Conservation (phyloP, 164 flowering plant species). For the Amborella trichopoda region DNA sequence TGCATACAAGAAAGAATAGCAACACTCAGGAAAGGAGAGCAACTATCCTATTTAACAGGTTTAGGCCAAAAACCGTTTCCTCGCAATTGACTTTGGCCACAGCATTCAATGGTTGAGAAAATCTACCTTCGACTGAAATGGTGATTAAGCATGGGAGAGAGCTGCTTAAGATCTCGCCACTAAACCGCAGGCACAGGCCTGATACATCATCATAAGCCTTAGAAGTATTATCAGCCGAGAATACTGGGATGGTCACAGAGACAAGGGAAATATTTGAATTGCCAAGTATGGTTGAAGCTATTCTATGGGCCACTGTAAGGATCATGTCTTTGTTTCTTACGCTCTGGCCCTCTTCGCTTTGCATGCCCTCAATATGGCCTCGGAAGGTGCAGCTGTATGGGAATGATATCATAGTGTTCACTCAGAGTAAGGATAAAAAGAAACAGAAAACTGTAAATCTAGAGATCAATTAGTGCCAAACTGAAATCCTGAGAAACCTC, state of each 20-base stretch:
- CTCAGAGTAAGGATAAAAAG: neutral
- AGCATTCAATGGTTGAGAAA: conserved; percentile 50
- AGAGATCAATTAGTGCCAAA: no score
- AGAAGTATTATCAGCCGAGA: conserved; percentile 3
- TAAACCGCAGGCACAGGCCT: conserved; percentile 72
- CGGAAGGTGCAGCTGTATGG: conserved; percentile 56
- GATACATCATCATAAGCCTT: conserved; percentile 58
- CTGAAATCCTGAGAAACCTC: neutral
- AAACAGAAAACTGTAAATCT: no score
- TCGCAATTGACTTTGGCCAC: conserved; percentile 73
- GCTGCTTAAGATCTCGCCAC: conserved; percentile 73
- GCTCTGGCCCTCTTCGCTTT: conserved; percentile 18
- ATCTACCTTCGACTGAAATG: conserved; percentile 59
- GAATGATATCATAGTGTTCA: conserved; percentile 3
- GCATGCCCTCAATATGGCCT: conserved; percentile 48
- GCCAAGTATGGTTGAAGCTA: conserved; percentile 71
- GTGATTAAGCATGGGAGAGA: conserved; percentile 63
- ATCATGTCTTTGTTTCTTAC: conserved; percentile 38
- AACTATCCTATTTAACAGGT: conserved; percentile 71
- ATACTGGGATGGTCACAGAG: conserved; percentile 71
- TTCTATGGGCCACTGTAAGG: conserved; percentile 55
- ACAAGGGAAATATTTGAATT: conserved; percentile 65
- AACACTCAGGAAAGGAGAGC: conserved; percentile 28
- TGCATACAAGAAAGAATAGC: neutral
- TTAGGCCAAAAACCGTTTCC: conserved; percentile 88